Conservation (phyloP, 2,329 filamentous ascomycete species). For the Claviceps pusilla region DNA sequence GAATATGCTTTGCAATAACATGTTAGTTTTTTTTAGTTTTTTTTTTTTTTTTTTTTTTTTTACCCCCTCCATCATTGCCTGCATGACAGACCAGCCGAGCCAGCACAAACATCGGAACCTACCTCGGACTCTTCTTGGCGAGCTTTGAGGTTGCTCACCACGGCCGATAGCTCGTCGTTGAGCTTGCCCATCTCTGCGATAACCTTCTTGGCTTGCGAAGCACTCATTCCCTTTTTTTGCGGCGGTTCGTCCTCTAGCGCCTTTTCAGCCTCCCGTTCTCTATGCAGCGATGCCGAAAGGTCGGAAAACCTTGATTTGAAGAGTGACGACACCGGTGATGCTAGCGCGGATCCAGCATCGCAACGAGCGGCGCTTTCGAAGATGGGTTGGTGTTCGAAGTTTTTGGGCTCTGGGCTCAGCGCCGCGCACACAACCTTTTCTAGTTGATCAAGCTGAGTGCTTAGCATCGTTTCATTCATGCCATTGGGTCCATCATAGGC, state of each 20-base stretch:
- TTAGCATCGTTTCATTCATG: constrained; percentile 22
- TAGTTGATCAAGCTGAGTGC: constrained; percentile 23
- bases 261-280: constrained; percentile 15
- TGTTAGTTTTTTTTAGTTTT: background rate
- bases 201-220: constrained; percentile 22
- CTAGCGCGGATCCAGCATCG: constrained; percentile 17
- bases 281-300: constrained; percentile 21
- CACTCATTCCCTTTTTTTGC: constrained; percentile 18
- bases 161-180: constrained; percentile 32
- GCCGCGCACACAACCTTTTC: constrained; percentile 16
- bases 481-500: constrained; percentile 17
- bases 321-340: constrained; percentile 21
- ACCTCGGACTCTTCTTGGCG: constrained; percentile 47
- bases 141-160: constrained; percentile 35
- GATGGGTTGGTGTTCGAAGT: constrained; percentile 9
- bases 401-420: constrained; percentile 7
- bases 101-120: constrained; percentile 13
- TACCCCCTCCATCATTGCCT: background rate
- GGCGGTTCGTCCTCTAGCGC: constrained; percentile 13
- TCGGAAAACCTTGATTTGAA: constrained; percentile 26
- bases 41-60: too few species aligned
- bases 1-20: constrained; percentile 37
- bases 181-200: constrained; percentile 26
- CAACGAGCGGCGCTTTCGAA: constrained; percentile 14
- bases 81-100: too few species aligned